Conservation (phyloP, 2,329 filamentous ascomycete genomes). For the Aureobasidium sp. region DNA sequence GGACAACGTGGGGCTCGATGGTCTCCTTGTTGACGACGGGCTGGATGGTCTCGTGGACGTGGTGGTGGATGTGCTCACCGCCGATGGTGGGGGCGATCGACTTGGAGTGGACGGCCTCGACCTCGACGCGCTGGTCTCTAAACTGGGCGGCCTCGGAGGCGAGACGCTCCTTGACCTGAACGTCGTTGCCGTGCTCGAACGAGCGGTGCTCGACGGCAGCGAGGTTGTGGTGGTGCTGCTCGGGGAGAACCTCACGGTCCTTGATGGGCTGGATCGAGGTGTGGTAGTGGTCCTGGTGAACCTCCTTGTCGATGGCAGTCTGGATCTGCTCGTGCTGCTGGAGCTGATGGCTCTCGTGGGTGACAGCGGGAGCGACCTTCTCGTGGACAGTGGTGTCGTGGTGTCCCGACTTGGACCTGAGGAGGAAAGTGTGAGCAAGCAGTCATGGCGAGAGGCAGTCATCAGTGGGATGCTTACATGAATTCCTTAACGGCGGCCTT, state of each 20-base stretch:
- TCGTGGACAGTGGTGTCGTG: conserved; percentile 65
- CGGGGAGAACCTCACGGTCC: conserved; percentile 41
- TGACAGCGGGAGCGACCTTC: conserved; percentile 50
- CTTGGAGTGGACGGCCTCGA: conserved; percentile 42
- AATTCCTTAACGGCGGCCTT: conserved; percentile 55
- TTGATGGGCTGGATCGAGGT: conserved; percentile 56
- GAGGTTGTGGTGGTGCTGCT: conserved; percentile 54
- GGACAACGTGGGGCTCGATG: conserved; percentile 56
- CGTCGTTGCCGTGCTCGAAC: conserved; percentile 51
- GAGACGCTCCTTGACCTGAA: conserved; percentile 39
- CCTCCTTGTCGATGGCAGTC: conserved; percentile 57
- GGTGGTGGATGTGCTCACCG: conserved; percentile 57
- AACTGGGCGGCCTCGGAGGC: conserved; percentile 47
- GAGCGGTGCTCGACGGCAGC: conserved; percentile 51
- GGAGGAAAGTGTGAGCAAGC: neutral
- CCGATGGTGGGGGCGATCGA: conserved; percentile 41
- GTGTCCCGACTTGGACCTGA: conserved; percentile 37
- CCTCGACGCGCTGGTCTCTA: conserved; percentile 40
- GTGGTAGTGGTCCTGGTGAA: conserved; percentile 65
- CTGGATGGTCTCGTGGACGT: conserved; percentile 60
- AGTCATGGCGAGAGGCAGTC: neutral
- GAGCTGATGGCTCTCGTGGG: conserved; percentile 51
- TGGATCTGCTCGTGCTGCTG: conserved; percentile 53
- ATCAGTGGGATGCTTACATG: conserved; percentile 30
- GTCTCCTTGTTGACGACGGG: conserved; percentile 61